Conservation (phyloP, 352 stramenopile species). For the Phytophthora crassamura region DNA sequence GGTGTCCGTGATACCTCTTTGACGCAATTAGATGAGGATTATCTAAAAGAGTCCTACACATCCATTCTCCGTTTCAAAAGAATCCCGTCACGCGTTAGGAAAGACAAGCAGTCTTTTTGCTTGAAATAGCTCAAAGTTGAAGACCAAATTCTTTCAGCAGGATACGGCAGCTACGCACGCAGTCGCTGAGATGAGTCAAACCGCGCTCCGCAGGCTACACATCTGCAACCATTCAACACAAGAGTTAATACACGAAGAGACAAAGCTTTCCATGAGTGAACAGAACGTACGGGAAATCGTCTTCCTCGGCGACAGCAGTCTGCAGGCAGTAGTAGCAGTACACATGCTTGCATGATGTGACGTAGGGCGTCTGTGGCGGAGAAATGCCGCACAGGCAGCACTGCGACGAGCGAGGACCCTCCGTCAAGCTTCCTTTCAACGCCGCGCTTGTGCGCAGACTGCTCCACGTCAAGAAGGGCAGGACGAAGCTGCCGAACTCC, state of each 20-base stretch:
- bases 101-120: too few species aligned
- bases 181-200: slow-evolving; percentile 78
- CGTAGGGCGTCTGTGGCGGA: slow-evolving; percentile 80
- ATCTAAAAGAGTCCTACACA: too few species aligned
- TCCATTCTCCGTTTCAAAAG: too few species aligned
- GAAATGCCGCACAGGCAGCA: slow-evolving; percentile 72
- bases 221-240: slow-evolving; percentile 42
- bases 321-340: slow-evolving; percentile 91
- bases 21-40: too few species aligned
- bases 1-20: too few species aligned
- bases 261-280: too few species aligned
- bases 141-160: neutral
- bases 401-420: slow-evolving; percentile 33
- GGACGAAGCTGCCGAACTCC: slow-evolving; percentile 84
- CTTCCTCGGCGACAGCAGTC: slow-evolving; percentile 70
- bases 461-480: slow-evolving; percentile 78
- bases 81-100: too few species aligned
- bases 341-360: slow-evolving; percentile 86
- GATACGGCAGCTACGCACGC: slow-evolving; percentile 25
- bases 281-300: slow-evolving; percentile 70
- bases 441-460: slow-evolving; percentile 35
- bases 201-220: slow-evolving; percentile 59
- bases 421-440: slow-evolving; percentile 11
- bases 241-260: slow-evolving; percentile 7
- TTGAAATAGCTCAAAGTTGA: too few species aligned